phyloP scores from a whole-genome alignment of 768 basidiomycete species.

The Amanita rubescens region DNA sequence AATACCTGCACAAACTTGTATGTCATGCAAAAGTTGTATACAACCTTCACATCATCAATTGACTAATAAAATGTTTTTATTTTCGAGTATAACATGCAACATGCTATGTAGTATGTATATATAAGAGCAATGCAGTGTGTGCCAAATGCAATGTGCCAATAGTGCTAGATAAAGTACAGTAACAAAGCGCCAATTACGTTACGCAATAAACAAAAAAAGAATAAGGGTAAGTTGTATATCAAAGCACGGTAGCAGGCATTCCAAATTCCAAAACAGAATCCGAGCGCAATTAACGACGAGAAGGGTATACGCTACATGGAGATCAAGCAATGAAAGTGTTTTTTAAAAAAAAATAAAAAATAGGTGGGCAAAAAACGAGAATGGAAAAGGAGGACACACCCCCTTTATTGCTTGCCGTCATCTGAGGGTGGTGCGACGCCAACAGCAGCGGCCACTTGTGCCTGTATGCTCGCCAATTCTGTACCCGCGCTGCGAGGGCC shows the following conservation, averaged over 20 bases:
- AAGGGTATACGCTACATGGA: no score
- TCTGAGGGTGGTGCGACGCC: background rate
- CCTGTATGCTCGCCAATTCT: conserved; percentile 1
- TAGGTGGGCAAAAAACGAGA: no score
- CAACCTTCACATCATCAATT: no score
- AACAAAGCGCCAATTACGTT: background rate
- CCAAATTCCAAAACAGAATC: background rate
- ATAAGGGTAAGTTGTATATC: background rate
- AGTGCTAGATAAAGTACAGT: background rate
- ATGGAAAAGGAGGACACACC: background rate
- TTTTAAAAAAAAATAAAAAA: no score
- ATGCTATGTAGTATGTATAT: no score
- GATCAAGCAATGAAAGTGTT: no score
- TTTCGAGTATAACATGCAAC: no score
- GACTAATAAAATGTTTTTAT: no score
- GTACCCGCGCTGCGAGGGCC: conserved; percentile 20
- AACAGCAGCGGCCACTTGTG: background rate
- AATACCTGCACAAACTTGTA: no score
- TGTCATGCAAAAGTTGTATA: no score
- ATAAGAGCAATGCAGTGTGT: background rate
- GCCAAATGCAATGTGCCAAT: background rate
- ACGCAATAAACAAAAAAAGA: background rate
- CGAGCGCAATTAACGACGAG: background rate
- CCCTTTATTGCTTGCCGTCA: background rate
- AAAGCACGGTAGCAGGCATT: background rate